These are phyloP conservation scores for Ogataea glucozyma DNA, from an alignment of 805 yeast genomes.

Conservation along the genomic window DNA sequence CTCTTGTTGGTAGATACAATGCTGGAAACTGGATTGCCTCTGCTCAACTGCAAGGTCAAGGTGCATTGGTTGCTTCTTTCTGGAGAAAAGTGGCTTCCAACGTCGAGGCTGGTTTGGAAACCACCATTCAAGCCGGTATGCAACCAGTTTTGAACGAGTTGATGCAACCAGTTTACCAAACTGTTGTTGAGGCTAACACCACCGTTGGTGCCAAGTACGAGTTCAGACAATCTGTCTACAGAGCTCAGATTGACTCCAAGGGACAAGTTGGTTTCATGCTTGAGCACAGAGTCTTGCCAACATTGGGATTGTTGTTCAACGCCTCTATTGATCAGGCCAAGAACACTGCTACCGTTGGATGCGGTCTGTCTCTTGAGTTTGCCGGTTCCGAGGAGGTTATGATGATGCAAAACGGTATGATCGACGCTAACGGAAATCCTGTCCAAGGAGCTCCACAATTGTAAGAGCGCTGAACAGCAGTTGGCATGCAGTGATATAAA, in stretches of 20 bases:
- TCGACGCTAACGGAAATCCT: constrained; percentile 84
- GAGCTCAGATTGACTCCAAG: constrained; percentile 89
- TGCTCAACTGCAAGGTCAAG: constrained; percentile 91
- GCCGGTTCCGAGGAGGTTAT: constrained; percentile 92
- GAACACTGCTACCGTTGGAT: constrained; percentile 78
- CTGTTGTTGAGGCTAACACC: constrained; percentile 87
- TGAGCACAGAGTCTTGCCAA: constrained; percentile 92
- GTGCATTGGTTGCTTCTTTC: constrained; percentile 84
- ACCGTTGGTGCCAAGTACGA: constrained; percentile 97
- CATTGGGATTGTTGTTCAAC: constrained; percentile 77
- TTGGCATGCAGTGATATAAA: constrained; percentile 29
- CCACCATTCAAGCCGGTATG: constrained; percentile 75
- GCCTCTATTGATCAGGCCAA: constrained; percentile 92
- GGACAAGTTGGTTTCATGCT: constrained; percentile 91
- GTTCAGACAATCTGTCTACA: constrained; percentile 92
- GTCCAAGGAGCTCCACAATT: constrained; percentile 70
- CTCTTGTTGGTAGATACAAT: constrained; percentile 87
- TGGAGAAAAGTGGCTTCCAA: constrained; percentile 92
- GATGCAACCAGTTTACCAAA: constrained; percentile 78
- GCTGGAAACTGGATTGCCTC: constrained; percentile 90
- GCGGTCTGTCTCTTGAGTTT: constrained; percentile 93
- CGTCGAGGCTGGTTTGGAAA: constrained; percentile 93
- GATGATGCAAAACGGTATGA: constrained; percentile 85
- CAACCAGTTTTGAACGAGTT: constrained; percentile 75
- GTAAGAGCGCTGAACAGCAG: constrained; percentile 6